A percentile compares a stretch with the other conserved stretches of the same genome.
Conservation (phyloP, 2,329 filamentous ascomycete genomes). For the Pyrenochaeta sp. region DNA sequence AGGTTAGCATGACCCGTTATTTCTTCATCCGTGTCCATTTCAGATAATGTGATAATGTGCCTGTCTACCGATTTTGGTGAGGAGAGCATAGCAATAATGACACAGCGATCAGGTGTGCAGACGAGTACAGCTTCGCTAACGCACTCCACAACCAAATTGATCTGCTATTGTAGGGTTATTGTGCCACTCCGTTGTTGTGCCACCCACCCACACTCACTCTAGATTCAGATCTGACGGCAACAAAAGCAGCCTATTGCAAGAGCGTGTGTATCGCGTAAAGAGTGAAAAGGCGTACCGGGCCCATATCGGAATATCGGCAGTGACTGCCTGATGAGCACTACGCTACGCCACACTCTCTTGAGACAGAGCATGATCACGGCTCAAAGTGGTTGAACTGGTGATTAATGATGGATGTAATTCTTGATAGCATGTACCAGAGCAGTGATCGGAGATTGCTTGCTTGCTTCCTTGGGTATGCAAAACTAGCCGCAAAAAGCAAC, state of each 20-base stretch:
- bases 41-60: neutral
- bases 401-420: neutral
- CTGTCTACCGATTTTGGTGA: neutral
- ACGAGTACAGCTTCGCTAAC: neutral
- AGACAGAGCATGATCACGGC: neutral
- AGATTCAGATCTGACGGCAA: neutral
- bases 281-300: neutral
- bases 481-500: slow-evolving; percentile 1
- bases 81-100: neutral
- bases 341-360: neutral
- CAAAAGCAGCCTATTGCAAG: neutral
- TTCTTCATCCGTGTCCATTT: neutral
- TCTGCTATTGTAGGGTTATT: neutral
- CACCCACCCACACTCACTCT: neutral
- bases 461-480: neutral
- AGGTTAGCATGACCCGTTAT: no score
- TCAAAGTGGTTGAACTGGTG: neutral
- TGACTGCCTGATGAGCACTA: neutral
- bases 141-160: neutral
- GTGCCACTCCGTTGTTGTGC: slow-evolving; percentile 7
- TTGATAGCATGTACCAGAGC: neutral
- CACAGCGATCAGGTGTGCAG: slow-evolving; percentile 3
- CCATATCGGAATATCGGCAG: neutral
- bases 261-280: neutral
- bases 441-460: neutral